Evolutionary conservation across 2,329 filamentous ascomycete species (phyloP).

Genomic region (Paracoccidioides brasiliensis): DNA sequence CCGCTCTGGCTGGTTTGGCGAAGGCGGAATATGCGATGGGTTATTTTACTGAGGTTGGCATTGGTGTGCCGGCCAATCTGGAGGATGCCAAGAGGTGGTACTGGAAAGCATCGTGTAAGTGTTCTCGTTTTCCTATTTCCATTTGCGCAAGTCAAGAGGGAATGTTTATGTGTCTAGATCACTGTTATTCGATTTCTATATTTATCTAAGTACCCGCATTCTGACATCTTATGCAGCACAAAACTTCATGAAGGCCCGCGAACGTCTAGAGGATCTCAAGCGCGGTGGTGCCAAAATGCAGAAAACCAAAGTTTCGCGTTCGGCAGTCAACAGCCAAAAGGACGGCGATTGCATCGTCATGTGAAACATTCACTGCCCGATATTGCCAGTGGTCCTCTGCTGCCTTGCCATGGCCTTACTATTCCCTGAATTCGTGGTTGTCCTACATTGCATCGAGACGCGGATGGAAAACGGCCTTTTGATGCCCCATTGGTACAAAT

Average conservation of each 20-base stretch:
- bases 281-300: slow-evolving; percentile 58
- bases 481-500: not conserved
- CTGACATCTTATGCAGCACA: slow-evolving; percentile 49
- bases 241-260: slow-evolving; percentile 84
- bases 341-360: slow-evolving; percentile 81
- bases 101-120: slow-evolving; percentile 88
- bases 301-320: slow-evolving; percentile 67
- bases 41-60: slow-evolving; percentile 91
- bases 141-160: not conserved
- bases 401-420: not conserved
- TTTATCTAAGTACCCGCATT: not conserved
- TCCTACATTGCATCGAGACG: not conserved
- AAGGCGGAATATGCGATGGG: slow-evolving; percentile 99
- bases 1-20: slow-evolving; percentile 69
- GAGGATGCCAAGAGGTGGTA: slow-evolving; percentile 99
- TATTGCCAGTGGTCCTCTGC: not conserved
- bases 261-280: slow-evolving; percentile 85
- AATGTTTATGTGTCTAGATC: not conserved
- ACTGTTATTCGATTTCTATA: not conserved
- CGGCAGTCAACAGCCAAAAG: slow-evolving; percentile 67
- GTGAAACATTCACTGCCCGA: slow-evolving; percentile 35
- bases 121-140: not conserved
- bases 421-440: not conserved
- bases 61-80: slow-evolving; percentile 70
- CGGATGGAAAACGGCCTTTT: not conserved